These are phyloP conservation scores for Acacia melanoxylon DNA, from an alignment of 306 rosid genomes.

Conservation along the genomic window DNA sequence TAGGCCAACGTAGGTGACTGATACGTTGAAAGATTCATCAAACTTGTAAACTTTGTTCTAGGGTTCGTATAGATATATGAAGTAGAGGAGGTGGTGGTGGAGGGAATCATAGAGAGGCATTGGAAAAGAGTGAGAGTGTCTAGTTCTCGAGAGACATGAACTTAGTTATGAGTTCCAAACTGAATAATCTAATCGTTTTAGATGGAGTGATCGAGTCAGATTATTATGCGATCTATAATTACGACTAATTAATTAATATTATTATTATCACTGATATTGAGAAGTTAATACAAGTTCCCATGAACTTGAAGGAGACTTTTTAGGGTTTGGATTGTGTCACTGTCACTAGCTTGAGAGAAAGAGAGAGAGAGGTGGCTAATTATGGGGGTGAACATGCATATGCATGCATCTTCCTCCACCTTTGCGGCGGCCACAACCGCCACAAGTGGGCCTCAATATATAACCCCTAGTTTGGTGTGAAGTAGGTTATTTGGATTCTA, in stretches of 20 bases:
- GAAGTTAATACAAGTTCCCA: not conserved
- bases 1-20: slow-evolving; percentile 28
- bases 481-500: not conserved
- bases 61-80: not conserved
- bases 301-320: not conserved
- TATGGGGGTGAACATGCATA: not conserved
- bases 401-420: not conserved
- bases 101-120: slow-evolving; percentile 16
- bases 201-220: not conserved
- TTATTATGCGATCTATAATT: not conserved
- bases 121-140: not conserved
- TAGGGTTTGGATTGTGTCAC: not conserved
- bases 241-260: not conserved
- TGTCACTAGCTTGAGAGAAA: not conserved
- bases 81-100: slow-evolving; percentile 42
- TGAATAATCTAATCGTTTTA: not conserved
- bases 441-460: not conserved
- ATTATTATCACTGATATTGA: not conserved
- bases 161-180: slow-evolving; percentile 17
- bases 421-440: not conserved
- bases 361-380: not conserved
- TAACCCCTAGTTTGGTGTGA: not conserved
- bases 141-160: not conserved
- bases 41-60: not conserved
- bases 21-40: slow-evolving; percentile 23